Evolutionary conservation across 345 rosid species (phyloP), one percentile per base, ranked within the genome.

Genomic region (Sisymbrium irio): DNA sequence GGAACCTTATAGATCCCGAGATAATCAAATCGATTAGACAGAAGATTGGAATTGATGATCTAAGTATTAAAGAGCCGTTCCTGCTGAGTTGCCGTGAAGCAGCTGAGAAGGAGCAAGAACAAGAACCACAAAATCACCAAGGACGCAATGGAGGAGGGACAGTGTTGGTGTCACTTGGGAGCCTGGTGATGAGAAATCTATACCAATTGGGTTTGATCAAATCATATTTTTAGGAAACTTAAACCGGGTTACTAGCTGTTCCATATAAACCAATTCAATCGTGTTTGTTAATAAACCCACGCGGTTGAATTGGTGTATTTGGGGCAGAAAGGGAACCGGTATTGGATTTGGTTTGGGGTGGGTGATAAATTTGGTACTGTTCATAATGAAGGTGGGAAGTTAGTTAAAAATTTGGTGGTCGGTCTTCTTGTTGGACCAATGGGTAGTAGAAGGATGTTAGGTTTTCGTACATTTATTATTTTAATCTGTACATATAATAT

Each of bases 171-270:
- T 92, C 99, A 62, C 85, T 95, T 35, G 97, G 97, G 20, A 90
- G 97, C 81, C 61, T 95, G 14, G 89, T 95, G 55, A 87, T 82
- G 75, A 88, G 76, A 89, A 95, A 95, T 83, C 87, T 95, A 0
- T 92, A 85, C 92, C 86, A 89, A 76, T 72, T 95, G 82, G 99
- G 99, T 57, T 76, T 92, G 80, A 89, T 89, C 78, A 84, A 82
- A 80, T 92, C 94, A 18, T 80, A 83, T 68, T 95, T 93, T 47
- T 95, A 80, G 81, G 65, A 32, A 0, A 55, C 1, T 20, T 8
- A 32, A 20, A 71, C 75, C 54, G 56, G 36, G 7, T 49, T 0
- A 50, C 66, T 27, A 65, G 14, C 14, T 19, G 35, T 19, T 14
- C 65, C 70, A 37, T 28, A 19, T 69, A 62, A 12, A 68, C 74